These are phyloP conservation scores for Cymodocea nodosa DNA, from an alignment of 116 monocot genomes.

Conservation along the genomic window DNA sequence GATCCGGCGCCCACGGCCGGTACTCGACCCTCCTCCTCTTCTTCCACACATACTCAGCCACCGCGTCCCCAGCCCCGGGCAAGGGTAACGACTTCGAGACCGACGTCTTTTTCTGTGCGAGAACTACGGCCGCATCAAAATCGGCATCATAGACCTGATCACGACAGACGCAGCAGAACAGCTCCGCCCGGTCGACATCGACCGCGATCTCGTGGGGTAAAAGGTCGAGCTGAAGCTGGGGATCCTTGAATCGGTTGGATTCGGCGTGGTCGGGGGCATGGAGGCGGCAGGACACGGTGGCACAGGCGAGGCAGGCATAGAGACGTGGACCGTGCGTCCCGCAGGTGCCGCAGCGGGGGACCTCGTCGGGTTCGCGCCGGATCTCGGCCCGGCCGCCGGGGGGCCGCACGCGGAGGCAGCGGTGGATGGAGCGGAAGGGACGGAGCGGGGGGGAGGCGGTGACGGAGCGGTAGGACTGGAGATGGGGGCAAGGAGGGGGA, in stretches of 20 bases:
- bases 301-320: conserved; percentile 64
- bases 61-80: not conserved
- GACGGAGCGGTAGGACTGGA: conserved; percentile 26
- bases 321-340: conserved; percentile 23
- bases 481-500: conserved; percentile 52
- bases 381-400: conserved; percentile 44
- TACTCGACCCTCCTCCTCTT: conserved; percentile 34
- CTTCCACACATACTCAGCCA: not conserved
- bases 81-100: not conserved
- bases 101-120: conserved; percentile 11
- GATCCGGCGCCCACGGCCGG: conserved; percentile 28
- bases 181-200: conserved; percentile 24
- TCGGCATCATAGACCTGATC: conserved; percentile 75
- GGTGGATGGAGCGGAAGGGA: conserved; percentile 30
- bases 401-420: conserved; percentile 34
- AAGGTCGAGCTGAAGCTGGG: conserved; percentile 53
- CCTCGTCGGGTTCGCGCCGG: conserved; percentile 42
- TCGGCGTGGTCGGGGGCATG: conserved; percentile 48
- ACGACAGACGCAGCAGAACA: conserved; percentile 51
- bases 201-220: conserved; percentile 58
- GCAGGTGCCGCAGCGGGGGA: conserved; percentile 54
- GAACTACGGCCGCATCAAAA: conserved; percentile 34
- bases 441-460: conserved; percentile 17
- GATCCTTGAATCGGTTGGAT: conserved; percentile 24
- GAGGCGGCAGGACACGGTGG: conserved; percentile 35